Percentiles rank a stretch among this genome's conserved stretches.
phyloP scores from a whole-genome alignment of 352 stramenopile species.

The Globisporangium acanthophoron region DNA sequence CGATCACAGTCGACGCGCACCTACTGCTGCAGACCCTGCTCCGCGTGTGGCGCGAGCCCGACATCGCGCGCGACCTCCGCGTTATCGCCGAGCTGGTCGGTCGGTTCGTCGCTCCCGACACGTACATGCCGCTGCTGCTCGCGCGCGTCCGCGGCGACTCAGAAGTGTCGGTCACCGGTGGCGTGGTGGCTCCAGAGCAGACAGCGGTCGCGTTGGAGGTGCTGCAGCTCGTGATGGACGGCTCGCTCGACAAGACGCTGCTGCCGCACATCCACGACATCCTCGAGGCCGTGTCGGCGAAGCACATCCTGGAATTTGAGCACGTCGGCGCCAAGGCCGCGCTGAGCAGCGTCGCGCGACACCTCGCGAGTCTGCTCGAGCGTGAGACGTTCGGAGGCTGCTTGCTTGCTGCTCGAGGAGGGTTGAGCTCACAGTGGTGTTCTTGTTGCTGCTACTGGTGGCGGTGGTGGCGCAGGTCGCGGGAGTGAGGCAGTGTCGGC shows the following conservation, averaged over 20 bases:
- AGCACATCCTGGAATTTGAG: conserved; percentile 42
- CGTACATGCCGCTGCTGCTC: conserved; percentile 64
- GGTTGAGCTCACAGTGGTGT: background rate
- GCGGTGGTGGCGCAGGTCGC: conserved; percentile 19
- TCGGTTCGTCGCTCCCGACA: conserved; percentile 54
- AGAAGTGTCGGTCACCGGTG: conserved; percentile 19
- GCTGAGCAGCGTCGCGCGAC: conserved; percentile 25
- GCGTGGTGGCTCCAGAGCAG: conserved; percentile 17
- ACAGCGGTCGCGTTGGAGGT: conserved; percentile 37
- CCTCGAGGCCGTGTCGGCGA: conserved; percentile 32
- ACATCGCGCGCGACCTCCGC: conserved; percentile 19
- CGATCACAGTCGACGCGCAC: conserved; percentile 88
- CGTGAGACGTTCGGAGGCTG: conserved; percentile 15
- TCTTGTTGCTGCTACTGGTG: background rate
- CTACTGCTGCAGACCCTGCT: conserved; percentile 68
- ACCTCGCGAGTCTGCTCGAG: conserved; percentile 36
- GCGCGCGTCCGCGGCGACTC: conserved; percentile 50
- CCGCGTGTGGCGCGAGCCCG: conserved; percentile 31
- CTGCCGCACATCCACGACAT: conserved; percentile 55
- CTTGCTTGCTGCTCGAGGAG: background rate
- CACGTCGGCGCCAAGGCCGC: conserved; percentile 24
- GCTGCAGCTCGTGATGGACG: conserved; percentile 40
- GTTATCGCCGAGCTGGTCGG: conserved; percentile 53
- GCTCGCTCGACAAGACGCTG: conserved; percentile 52
- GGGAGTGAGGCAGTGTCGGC: conserved; percentile 41